These are phyloP conservation scores for Pichia norvegensis DNA, from an alignment of 1,139 yeast species.

Conservation along the genomic window DNA sequence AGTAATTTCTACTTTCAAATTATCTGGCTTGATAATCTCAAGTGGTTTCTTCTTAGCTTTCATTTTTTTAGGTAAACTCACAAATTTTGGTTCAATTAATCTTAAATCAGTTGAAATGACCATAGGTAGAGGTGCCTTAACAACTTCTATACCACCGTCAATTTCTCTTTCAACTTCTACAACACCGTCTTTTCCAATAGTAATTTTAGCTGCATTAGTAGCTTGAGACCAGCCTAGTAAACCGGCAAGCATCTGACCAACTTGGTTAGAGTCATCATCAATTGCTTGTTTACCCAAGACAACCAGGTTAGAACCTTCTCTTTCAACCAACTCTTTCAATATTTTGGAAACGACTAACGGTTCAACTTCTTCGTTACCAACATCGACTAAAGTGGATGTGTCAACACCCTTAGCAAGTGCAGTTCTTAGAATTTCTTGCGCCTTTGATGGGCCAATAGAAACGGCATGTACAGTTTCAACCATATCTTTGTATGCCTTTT, in stretches of 20 bases:
- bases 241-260: slow-evolving; percentile 98
- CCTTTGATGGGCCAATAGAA: slow-evolving; percentile 79
- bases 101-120: slow-evolving; percentile 89
- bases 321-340: slow-evolving; percentile 63
- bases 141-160: slow-evolving; percentile 89
- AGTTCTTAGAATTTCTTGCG: slow-evolving; percentile 81
- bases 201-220: slow-evolving; percentile 88
- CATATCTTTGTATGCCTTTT: slow-evolving; percentile 57
- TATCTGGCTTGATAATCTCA: slow-evolving; percentile 60
- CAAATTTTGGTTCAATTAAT: slow-evolving; percentile 89
- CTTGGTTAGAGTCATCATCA: slow-evolving; percentile 90
- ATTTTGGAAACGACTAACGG: slow-evolving; percentile 90
- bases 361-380: slow-evolving; percentile 62
- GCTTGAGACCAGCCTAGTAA: slow-evolving; percentile 96
- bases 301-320: slow-evolving; percentile 66
- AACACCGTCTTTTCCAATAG: slow-evolving; percentile 42
- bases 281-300: slow-evolving; percentile 94
- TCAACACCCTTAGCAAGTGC: slow-evolving; percentile 96
- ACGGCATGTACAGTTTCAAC: slow-evolving; percentile 88
- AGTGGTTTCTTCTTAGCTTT: slow-evolving; percentile 96
- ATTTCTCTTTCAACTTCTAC: slow-evolving; percentile 84
- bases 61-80: slow-evolving; percentile 91
- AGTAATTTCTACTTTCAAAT: slow-evolving; percentile 58
- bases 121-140: slow-evolving; percentile 72
- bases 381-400: slow-evolving; percentile 72